Conservation (phyloP, 495 filamentous ascomycete genomes). For the Margaritispora aquatica region DNA sequence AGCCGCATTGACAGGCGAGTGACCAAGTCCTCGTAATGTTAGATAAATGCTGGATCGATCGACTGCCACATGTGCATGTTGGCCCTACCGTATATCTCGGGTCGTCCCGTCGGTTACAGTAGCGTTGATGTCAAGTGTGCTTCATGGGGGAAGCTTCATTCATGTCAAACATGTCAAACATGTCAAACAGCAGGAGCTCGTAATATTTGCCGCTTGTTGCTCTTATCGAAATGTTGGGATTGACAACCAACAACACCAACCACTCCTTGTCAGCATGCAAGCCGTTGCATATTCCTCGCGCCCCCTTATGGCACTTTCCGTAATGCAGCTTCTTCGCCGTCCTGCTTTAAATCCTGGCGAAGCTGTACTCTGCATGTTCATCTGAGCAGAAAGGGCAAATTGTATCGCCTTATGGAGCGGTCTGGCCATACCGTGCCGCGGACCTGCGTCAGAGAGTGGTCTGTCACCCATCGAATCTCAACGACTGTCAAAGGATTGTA, state of each 20-base stretch:
- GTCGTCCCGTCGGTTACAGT: not conserved
- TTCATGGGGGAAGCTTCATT: not conserved
- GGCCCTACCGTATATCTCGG: slow-evolving; percentile 2
- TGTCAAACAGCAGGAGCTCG: not conserved
- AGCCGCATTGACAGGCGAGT: no score
- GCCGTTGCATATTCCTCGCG: not conserved
- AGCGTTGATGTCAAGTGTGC: not conserved
- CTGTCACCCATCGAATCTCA: not conserved
- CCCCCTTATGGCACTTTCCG: not conserved
- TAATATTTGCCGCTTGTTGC: not conserved
- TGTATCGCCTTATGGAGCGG: not conserved
- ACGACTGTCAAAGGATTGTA: not conserved
- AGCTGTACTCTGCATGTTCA: not conserved
- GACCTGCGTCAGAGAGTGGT: not conserved
- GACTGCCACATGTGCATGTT: not conserved
- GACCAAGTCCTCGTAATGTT: not conserved
- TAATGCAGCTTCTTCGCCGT: not conserved
- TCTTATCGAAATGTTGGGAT: no score
- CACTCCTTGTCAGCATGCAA: not conserved
- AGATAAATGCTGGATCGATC: not conserved
- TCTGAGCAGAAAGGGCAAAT: not conserved
- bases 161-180: not conserved
- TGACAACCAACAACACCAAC: not conserved
- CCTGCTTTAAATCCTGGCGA: not conserved
- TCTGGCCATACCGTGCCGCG: not conserved